phyloP scores from a whole-genome alignment of 2,329 filamentous ascomycete genomes.

The Ilyonectria sp. region DNA sequence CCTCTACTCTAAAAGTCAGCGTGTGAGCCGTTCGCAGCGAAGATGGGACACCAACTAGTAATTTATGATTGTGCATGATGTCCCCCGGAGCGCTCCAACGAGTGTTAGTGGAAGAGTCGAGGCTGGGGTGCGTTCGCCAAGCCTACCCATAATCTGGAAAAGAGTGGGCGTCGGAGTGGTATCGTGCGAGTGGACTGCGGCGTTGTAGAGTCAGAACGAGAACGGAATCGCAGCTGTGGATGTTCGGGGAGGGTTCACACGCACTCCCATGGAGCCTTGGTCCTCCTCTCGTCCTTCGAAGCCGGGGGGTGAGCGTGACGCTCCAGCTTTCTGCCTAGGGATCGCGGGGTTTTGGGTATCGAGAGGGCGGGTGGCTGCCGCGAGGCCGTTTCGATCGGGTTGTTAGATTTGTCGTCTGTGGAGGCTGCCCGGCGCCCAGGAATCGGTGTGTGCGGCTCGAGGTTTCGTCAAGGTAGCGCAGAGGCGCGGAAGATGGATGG shows the following conservation, averaged over 20 bases:
- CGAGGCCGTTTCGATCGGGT: not conserved
- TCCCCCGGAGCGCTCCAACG: slow-evolving; percentile 45
- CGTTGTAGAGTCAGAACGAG: slow-evolving; percentile 32
- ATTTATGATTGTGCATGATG: slow-evolving; percentile 36
- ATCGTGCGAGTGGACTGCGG: slow-evolving; percentile 53
- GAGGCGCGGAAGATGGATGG: not conserved
- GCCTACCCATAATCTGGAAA: slow-evolving; percentile 61
- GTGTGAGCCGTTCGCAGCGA: slow-evolving; percentile 1
- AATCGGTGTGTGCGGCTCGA: not conserved
- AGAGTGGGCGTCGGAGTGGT: slow-evolving; percentile 55
- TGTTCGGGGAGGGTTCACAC: slow-evolving; percentile 35
- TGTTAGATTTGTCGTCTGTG: not conserved
- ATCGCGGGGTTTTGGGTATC: slow-evolving; percentile 26
- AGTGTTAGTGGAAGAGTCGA: slow-evolving; percentile 39
- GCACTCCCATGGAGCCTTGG: slow-evolving; percentile 51
- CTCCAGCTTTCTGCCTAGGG: slow-evolving; percentile 49
- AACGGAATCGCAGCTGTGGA: slow-evolving; percentile 23
- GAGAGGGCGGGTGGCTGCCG: not conserved
- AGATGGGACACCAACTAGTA: slow-evolving; percentile 43
- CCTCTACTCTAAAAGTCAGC: slow-evolving; percentile 42
- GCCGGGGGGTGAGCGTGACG: slow-evolving; percentile 39
- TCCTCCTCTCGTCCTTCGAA: slow-evolving; percentile 42
- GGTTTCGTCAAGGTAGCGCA: not conserved
- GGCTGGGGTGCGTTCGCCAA: slow-evolving; percentile 25
- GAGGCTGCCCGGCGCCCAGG: not conserved